Conservation (phyloP, 306 rosid genomes). For the Hippophae tibetana region DNA sequence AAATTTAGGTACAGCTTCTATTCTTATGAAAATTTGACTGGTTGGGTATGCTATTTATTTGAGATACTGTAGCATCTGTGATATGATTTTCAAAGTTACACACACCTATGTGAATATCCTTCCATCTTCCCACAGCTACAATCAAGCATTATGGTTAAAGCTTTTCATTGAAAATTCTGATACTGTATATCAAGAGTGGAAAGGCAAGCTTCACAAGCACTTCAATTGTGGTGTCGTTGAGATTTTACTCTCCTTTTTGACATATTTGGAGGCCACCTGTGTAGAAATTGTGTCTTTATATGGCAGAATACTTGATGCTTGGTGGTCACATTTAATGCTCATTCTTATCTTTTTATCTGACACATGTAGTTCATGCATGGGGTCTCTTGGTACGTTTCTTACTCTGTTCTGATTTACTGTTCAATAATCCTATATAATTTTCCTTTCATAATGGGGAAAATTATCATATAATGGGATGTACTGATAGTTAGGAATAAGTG, state of each 20-base stretch:
- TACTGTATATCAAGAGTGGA: neutral
- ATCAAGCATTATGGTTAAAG: neutral
- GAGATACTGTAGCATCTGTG: neutral
- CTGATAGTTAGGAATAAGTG: neutral
- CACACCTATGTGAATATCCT: neutral
- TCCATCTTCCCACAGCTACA: neutral
- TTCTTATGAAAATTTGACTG: conserved; percentile 1
- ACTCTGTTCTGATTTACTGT: neutral
- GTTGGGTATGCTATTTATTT: conserved; percentile 4
- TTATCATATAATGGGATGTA: neutral
- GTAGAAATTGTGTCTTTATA: neutral
- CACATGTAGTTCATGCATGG: conserved; percentile 7
- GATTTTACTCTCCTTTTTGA: conserved; percentile 5
- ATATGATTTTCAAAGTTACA: neutral
- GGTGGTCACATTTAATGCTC: neutral
- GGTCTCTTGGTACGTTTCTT: neutral
- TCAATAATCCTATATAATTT: neutral
- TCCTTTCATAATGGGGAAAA: too few species aligned
- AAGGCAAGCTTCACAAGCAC: neutral
- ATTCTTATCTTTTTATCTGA: neutral
- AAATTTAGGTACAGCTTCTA: neutral
- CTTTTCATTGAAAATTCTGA: neutral
- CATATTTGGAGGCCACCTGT: neutral
- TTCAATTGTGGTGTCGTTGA: neutral
- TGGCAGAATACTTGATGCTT: neutral